A percentile compares a stretch with the other conserved stretches of the same genome.
Evolutionary conservation across 345 rosid species (phyloP).

Genomic region (Noccaea bulbosa): DNA sequence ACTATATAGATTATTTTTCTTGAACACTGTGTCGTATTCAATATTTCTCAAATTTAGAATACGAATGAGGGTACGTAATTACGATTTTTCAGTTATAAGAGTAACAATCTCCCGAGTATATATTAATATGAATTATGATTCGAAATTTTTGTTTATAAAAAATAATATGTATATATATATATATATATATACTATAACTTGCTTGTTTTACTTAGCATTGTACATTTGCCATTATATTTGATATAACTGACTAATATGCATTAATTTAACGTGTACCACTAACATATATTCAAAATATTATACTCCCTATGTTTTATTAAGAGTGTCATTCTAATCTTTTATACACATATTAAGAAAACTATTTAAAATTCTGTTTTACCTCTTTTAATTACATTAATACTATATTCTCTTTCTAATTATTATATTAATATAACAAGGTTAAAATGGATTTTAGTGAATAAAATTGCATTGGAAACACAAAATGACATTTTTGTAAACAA

Average conservation of each 20-base stretch:
- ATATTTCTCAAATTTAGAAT: not conserved
- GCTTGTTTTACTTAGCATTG: conserved; percentile 3
- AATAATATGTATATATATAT: not conserved
- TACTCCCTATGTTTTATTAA: too few species aligned
- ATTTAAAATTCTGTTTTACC: too few species aligned
- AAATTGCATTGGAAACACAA: too few species aligned
- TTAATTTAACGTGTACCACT: not conserved
- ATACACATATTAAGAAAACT: too few species aligned
- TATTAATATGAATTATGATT: not conserved
- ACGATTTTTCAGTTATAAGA: not conserved
- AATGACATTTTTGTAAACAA: too few species aligned
- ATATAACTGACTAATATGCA: not conserved
- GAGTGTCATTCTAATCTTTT: too few species aligned
- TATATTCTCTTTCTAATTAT: too few species aligned
- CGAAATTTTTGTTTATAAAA: not conserved
- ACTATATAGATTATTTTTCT: not conserved
- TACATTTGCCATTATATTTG: not conserved
- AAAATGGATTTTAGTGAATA: too few species aligned
- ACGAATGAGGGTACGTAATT: not conserved
- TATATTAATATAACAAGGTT: too few species aligned
- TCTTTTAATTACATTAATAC: too few species aligned
- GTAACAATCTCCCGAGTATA: conserved; percentile 5
- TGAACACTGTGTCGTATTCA: not conserved
- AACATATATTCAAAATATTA: not conserved
- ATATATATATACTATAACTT: too few species aligned